Conservation (phyloP, 192 early-diverging fungal genomes). For the Rhizophagus clarus region DNA sequence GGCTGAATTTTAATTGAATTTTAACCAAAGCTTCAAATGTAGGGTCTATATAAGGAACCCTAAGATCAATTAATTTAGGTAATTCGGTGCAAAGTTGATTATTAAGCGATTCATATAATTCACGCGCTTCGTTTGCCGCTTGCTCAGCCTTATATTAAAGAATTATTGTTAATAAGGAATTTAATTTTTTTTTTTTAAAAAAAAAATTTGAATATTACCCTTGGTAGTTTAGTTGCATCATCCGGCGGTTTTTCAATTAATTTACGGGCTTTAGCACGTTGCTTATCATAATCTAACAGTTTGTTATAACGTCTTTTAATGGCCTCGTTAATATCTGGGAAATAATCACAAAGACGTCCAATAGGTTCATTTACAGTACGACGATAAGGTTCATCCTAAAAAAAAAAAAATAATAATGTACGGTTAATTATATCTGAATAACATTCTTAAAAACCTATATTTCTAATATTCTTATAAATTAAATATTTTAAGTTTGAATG, state of each 20-base stretch:
- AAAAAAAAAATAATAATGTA: not conserved
- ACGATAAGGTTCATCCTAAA: conserved; percentile 78
- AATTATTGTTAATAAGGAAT: not conserved
- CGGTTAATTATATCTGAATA: not conserved
- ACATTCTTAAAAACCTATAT: no score
- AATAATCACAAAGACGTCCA: conserved; percentile 78
- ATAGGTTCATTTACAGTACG: conserved; percentile 90
- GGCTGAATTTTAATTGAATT: conserved; percentile 89
- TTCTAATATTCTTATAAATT: no score
- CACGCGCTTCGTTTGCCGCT: conserved; percentile 72
- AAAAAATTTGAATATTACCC: conserved; percentile 43
- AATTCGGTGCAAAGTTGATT: conserved; percentile 79
- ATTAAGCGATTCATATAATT: conserved; percentile 84
- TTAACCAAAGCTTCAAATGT: conserved; percentile 96
- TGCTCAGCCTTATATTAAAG: conserved; percentile 73
- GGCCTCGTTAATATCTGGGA: conserved; percentile 93
- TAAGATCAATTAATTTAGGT: conserved; percentile 85
- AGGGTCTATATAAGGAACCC: conserved; percentile 91
- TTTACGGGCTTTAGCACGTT: conserved; percentile 72
- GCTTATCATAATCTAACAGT: conserved; percentile 87
- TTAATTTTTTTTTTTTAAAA: conserved; percentile 6
- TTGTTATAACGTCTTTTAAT: conserved; percentile 89
- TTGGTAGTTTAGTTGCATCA: conserved; percentile 66
- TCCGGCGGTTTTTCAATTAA: conserved; percentile 79
- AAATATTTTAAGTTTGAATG: no score